These are phyloP conservation scores for Cytospora schulzeri DNA, from an alignment of 2,329 filamentous ascomycete genomes.

Conservation along the genomic window DNA sequence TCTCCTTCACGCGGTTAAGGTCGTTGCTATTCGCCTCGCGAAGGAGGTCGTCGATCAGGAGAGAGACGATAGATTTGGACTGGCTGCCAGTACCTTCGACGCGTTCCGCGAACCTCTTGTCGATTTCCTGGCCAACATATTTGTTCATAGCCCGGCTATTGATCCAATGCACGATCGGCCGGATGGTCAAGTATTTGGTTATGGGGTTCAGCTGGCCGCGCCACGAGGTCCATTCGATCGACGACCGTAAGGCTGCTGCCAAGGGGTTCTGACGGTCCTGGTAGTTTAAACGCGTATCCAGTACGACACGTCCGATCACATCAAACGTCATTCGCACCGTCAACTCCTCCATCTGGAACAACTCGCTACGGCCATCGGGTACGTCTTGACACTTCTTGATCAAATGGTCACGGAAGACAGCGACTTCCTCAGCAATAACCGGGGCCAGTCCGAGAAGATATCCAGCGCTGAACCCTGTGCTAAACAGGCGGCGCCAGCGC, in stretches of 20 bases:
- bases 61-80: not conserved
- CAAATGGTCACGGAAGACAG: not conserved
- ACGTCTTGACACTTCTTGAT: not conserved
- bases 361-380: not conserved
- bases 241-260: not conserved
- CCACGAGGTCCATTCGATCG: not conserved
- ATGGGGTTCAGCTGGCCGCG: constrained; percentile 3
- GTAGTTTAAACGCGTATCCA: not conserved
- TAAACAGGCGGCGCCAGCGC: constrained; percentile 4
- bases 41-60: not conserved
- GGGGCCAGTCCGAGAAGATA: not conserved
- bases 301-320: not conserved
- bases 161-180: not conserved
- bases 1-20: not conserved
- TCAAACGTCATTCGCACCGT: constrained; percentile 8
- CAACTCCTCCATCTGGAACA: not conserved
- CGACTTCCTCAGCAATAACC: not conserved
- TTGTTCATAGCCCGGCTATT: constrained; percentile 2
- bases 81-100: not conserved
- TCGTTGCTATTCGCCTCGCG: not conserved
- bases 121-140: not conserved
- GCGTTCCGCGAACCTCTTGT: constrained; percentile 3
- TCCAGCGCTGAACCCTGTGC: not conserved
- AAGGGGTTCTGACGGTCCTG: not conserved
- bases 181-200: not conserved